phyloP scores from a whole-genome alignment of 176 grass and related monocot genomes.

The Juncus inflexus region DNA sequence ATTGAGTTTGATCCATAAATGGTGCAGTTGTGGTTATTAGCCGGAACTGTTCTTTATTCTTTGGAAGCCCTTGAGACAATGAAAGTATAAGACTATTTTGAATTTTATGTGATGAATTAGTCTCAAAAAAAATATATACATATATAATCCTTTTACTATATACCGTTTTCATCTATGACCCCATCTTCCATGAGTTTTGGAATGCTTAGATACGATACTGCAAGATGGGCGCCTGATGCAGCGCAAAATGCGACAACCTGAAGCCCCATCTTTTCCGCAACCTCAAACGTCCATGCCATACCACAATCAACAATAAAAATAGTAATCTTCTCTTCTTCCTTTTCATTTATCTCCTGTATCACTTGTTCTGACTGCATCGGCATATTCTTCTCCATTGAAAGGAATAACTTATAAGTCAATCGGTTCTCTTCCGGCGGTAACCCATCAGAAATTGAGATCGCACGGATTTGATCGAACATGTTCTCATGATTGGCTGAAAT shows the following conservation, averaged over 20 bases:
- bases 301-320: constrained; percentile 41
- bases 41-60: background rate
- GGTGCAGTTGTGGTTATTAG: background rate
- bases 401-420: constrained; percentile 9
- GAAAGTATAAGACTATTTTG: background rate
- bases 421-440: constrained; percentile 42
- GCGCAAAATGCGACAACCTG: constrained; percentile 35
- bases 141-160: background rate
- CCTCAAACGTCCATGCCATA: constrained; percentile 37
- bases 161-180: constrained; percentile 48
- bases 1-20: background rate
- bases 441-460: constrained; percentile 53
- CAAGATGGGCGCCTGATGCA: constrained; percentile 32
- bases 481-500: constrained; percentile 20
- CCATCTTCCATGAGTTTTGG: constrained; percentile 39
- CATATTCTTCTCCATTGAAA: constrained; percentile 27
- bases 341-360: constrained; percentile 17
- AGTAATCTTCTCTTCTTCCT: constrained; percentile 30
- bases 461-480: constrained; percentile 15
- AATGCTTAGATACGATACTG: constrained; percentile 32
- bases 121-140: background rate
- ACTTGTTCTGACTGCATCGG: constrained; percentile 15
- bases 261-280: constrained; percentile 33
- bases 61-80: background rate
- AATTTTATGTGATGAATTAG: background rate